Conservation (phyloP, 2,329 filamentous ascomycete genomes). For the Fusarium xylarioides region DNA sequence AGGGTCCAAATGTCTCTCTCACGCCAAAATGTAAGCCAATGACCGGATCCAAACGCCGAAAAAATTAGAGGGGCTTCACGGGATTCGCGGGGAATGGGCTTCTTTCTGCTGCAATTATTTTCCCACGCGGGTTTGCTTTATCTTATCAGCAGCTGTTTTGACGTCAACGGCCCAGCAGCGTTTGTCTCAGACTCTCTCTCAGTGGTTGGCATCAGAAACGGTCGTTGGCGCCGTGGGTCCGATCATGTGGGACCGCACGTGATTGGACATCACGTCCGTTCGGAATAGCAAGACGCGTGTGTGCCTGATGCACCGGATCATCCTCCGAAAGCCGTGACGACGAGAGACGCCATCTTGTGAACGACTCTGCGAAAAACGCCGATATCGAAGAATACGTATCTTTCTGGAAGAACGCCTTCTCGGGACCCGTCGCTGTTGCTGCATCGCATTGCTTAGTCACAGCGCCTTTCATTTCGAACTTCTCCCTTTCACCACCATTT, state of each 20-base stretch:
- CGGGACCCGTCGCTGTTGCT: not conserved
- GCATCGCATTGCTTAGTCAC: not conserved
- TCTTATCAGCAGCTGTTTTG: slow-evolving; percentile 32
- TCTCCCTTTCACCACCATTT: not conserved
- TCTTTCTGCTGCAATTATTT: not conserved
- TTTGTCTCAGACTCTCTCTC: not conserved
- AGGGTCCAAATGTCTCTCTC: slow-evolving; percentile 24
- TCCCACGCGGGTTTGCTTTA: not conserved
- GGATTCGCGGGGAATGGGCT: slow-evolving; percentile 16
- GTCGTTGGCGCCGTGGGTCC: slow-evolving; percentile 10
- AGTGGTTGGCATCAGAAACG: not conserved
- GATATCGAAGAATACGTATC: slow-evolving; percentile 11
- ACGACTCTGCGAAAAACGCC: not conserved
- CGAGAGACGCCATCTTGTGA: not conserved
- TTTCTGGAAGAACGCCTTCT: not conserved
- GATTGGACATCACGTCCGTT: slow-evolving; percentile 12
- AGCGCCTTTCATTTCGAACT: not conserved
- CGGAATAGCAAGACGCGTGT: slow-evolving; percentile 22
- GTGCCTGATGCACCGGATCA: slow-evolving; percentile 8
- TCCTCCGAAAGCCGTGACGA: slow-evolving; percentile 22
- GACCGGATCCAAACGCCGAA: slow-evolving; percentile 39
- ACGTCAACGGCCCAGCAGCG: slow-evolving; percentile 24
- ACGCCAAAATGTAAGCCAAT: not conserved
- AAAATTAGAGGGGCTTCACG: slow-evolving; percentile 35
- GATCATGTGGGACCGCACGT: slow-evolving; percentile 14